A percentile compares a stretch with the other conserved stretches of the same genome.
phyloP scores from a whole-genome alignment of 768 basidiomycete species.

The Leccinum boreale region DNA sequence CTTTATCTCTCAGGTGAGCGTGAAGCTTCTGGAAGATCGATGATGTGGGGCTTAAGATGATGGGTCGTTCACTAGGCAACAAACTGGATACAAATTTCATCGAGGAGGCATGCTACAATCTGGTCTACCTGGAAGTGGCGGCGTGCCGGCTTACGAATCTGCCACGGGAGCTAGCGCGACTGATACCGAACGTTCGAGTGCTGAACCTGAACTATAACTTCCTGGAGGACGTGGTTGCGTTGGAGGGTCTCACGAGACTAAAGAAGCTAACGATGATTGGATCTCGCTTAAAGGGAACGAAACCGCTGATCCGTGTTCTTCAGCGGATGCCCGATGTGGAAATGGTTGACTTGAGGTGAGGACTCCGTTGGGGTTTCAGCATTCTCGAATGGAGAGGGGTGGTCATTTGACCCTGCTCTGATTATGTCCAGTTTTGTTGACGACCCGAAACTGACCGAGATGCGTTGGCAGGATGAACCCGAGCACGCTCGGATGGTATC shows the following conservation, averaged over 20 bases:
- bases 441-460: constrained; percentile 29
- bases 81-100: constrained; percentile 59
- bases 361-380: constrained; percentile 12
- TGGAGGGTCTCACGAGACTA: constrained; percentile 73
- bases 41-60: constrained; percentile 17
- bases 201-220: constrained; percentile 99
- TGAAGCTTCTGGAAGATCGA: constrained; percentile 11
- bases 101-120: constrained; percentile 77
- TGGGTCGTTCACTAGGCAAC: constrained; percentile 55
- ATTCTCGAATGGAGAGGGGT: constrained; percentile 5
- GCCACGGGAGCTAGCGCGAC: constrained; percentile 59
- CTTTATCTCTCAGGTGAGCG: constrained; percentile 89
- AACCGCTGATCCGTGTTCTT: constrained; percentile 68
- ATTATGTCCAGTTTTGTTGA: constrained; percentile 1
- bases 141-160: constrained; percentile 76
- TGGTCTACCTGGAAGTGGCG: constrained; percentile 90
- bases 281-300: constrained; percentile 71
- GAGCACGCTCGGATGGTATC: constrained; percentile 93
- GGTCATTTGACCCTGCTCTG: not conserved
- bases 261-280: constrained; percentile 87
- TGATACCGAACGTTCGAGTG: constrained; percentile 82
- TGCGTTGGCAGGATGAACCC: constrained; percentile 78
- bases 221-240: constrained; percentile 63
- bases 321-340: constrained; percentile 75
- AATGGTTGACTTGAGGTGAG: constrained; percentile 88